These are phyloP conservation scores for Lasiodiplodia sp. DNA, from an alignment of 2,329 filamentous ascomycete species.

Conservation along the genomic window DNA sequence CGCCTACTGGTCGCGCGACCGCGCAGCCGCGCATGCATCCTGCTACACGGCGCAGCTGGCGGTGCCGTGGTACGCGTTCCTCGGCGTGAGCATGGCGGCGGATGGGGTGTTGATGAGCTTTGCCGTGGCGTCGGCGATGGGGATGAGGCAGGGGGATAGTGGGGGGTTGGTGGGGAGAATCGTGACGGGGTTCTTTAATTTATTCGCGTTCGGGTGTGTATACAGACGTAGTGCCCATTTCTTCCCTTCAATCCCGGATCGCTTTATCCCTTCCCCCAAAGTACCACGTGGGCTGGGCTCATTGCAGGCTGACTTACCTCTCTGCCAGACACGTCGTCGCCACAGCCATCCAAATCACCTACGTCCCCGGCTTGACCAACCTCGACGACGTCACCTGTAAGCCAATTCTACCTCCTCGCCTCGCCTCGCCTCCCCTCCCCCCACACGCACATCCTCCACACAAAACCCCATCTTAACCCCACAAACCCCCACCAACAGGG, in stretches of 20 bases:
- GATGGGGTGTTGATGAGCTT: not conserved
- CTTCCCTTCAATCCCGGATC: not conserved
- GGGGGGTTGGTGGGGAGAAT: not conserved
- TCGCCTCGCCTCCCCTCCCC: too few relatives aligned
- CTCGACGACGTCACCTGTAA: conserved; percentile 14
- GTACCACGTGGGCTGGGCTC: too few relatives aligned
- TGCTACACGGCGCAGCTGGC: not conserved
- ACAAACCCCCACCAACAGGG: not conserved
- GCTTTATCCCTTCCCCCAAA: accelerated
- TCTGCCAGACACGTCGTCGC: not conserved
- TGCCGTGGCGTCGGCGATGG: not conserved
- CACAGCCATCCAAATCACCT: not conserved
- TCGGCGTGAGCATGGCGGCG: not conserved
- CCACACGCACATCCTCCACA: not conserved
- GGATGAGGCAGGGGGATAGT: not conserved
- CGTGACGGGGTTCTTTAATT: not conserved
- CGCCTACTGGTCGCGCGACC: conserved; percentile 19
- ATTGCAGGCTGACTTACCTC: too few relatives aligned
- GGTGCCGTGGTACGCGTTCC: conserved; percentile 6
- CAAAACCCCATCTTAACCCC: not conserved
- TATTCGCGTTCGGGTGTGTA: not conserved
- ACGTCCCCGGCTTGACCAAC: not conserved
- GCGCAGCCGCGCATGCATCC: not conserved
- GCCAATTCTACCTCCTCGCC: not conserved
- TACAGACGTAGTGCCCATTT: not conserved